Conservation (phyloP, 305 asterid genomes). For the Ilex paraguariensis region DNA sequence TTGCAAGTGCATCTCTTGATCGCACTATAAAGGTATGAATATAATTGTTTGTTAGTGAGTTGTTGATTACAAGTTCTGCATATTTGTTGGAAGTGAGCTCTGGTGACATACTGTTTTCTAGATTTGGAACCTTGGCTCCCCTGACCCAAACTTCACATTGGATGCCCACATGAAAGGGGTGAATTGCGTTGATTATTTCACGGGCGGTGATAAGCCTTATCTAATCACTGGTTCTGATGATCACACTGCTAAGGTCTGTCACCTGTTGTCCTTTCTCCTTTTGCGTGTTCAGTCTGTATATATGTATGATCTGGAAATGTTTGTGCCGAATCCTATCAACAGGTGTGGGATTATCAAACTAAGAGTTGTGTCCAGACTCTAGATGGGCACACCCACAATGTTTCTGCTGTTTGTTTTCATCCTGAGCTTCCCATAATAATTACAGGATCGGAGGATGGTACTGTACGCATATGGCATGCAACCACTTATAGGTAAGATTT, state of each 20-base stretch:
- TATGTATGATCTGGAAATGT: slow-evolving; percentile 9
- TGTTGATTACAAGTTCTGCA: too few relatives aligned
- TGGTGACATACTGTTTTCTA: slow-evolving; percentile 17
- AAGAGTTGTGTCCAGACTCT: slow-evolving; percentile 96
- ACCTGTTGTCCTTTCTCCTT: slow-evolving; percentile 9
- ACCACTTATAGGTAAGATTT: slow-evolving; percentile 80
- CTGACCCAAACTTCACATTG: slow-evolving; percentile 96
- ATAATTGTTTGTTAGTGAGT: slow-evolving; percentile 4
- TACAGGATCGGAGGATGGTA: slow-evolving; percentile 99
- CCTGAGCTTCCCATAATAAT: slow-evolving; percentile 97
- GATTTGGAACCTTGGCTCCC: slow-evolving; percentile 99
- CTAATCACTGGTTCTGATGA: slow-evolving; percentile 96
- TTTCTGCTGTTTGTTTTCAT: slow-evolving; percentile 96
- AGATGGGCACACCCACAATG: slow-evolving; percentile 98
- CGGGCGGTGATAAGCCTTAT: slow-evolving; percentile 97
- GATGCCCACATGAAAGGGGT: slow-evolving; percentile 98
- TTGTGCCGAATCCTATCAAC: slow-evolving; percentile 21
- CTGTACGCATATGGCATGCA: slow-evolving; percentile 98
- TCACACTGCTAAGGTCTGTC: slow-evolving; percentile 93
- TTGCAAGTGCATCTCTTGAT: slow-evolving; percentile 99
- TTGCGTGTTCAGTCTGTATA: slow-evolving; percentile 13
- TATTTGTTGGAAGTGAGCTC: slow-evolving; percentile 1
- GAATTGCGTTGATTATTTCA: slow-evolving; percentile 95
- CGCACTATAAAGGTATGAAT: slow-evolving; percentile 87
- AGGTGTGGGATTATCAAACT: slow-evolving; percentile 99